These are phyloP conservation scores for Tolypocladium ovalisporum DNA, from an alignment of 2,329 filamentous ascomycete genomes.

Conservation along the genomic window DNA sequence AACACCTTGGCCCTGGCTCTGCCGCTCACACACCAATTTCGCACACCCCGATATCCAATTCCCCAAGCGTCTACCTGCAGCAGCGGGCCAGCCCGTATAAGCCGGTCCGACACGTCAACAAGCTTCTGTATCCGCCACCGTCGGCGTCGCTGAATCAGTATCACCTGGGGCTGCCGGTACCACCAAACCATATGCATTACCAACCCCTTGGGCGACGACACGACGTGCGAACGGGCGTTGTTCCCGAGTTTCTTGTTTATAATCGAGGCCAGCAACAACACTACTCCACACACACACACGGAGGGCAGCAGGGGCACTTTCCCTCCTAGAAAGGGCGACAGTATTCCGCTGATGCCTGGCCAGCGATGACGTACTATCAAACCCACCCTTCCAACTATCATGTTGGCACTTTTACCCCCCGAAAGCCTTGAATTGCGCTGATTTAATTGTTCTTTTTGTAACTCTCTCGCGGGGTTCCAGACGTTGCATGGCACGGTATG, in stretches of 20 bases:
- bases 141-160: conserved; percentile 69
- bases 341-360: conserved; percentile 4
- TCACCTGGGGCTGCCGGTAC: conserved; percentile 43
- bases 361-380: neutral
- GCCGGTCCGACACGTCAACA: conserved; percentile 80
- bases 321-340: conserved; percentile 21
- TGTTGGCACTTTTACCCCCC: neutral
- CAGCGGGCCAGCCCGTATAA: conserved; percentile 88
- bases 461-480: conserved; percentile 6
- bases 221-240: conserved; percentile 57
- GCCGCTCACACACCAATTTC: conserved; percentile 43
- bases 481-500: conserved; percentile 16
- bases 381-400: neutral
- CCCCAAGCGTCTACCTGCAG: conserved; percentile 77
- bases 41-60: conserved; percentile 61
- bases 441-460: conserved; percentile 8
- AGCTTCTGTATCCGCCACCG: conserved; percentile 79
- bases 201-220: conserved; percentile 62
- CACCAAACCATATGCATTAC: conserved; percentile 71
- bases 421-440: neutral
- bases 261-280: conserved; percentile 20
- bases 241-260: conserved; percentile 48
- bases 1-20: conserved; percentile 43
- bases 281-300: conserved; percentile 14
- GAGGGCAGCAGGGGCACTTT: conserved; percentile 20